These are phyloP conservation scores for Sporothrix pseudoabietina DNA, from an alignment of 2,329 filamentous ascomycete genomes.

Conservation along the genomic window DNA sequence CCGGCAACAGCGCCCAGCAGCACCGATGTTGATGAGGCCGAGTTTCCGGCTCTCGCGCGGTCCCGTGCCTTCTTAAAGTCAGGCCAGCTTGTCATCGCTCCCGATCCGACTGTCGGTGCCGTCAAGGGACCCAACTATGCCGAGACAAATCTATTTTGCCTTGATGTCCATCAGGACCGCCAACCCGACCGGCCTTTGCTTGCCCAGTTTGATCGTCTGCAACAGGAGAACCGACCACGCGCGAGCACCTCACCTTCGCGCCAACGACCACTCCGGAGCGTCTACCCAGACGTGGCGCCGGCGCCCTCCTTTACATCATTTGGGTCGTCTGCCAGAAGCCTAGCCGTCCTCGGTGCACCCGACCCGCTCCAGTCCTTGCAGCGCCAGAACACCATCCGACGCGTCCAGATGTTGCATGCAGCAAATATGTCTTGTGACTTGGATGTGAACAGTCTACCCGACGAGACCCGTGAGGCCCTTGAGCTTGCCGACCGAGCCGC, in stretches of 20 bases:
- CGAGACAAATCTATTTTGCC: conserved; percentile 49
- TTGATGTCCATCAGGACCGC: conserved; percentile 52
- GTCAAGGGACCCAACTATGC: conserved; percentile 59
- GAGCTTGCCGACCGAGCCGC: conserved; percentile 34
- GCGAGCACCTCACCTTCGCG: conserved; percentile 16
- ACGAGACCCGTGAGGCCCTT: conserved; percentile 34
- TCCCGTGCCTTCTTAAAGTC: conserved; percentile 44
- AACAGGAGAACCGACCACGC: conserved; percentile 45
- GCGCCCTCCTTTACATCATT: neutral
- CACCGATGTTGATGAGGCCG: conserved; percentile 34
- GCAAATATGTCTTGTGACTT: conserved; percentile 30
- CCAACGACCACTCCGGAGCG: neutral
- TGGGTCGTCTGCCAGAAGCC: neutral
- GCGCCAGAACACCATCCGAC: neutral
- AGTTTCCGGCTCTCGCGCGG: conserved; percentile 37
- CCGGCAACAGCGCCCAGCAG: neutral
- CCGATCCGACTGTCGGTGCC: conserved; percentile 54
- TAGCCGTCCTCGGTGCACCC: neutral
- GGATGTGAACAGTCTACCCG: conserved; percentile 30
- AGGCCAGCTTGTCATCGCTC: conserved; percentile 47
- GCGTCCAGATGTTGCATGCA: conserved; percentile 12
- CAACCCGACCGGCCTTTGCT: conserved; percentile 51
- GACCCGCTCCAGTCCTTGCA: neutral
- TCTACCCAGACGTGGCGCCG: neutral
- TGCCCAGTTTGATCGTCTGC: conserved; percentile 47